These are phyloP conservation scores for Synchytrium microbalum DNA, from an alignment of 371 early-diverging fungal genomes.

Conservation along the genomic window DNA sequence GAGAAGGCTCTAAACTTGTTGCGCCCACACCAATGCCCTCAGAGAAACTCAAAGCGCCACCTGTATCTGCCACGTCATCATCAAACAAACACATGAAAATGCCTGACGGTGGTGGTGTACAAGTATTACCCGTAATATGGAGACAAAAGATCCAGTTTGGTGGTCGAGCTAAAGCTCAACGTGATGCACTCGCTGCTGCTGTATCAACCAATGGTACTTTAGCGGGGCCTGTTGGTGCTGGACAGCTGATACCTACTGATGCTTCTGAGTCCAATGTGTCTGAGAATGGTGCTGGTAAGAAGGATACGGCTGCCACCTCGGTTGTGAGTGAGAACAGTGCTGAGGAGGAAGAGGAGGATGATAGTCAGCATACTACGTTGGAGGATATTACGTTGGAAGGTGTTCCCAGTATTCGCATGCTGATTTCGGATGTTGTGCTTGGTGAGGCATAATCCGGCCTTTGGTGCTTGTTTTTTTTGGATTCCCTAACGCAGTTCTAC, in stretches of 20 bases:
- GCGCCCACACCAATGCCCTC: background rate
- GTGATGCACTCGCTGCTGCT: too few species aligned
- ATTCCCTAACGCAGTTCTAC: background rate
- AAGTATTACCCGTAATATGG: conserved; percentile 79
- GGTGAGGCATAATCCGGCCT: conserved; percentile 62
- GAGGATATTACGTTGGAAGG: conserved; percentile 72
- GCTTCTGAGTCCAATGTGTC: too few species aligned
- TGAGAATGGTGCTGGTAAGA: conserved; percentile 2
- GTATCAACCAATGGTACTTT: too few species aligned
- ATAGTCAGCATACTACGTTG: conserved; percentile 40
- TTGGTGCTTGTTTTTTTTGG: background rate
- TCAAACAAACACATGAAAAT: conserved; percentile 18
- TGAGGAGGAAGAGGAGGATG: conserved; percentile 15
- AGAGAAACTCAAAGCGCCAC: conserved; percentile 1
- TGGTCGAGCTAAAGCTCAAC: conserved; percentile 32
- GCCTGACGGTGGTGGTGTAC: conserved; percentile 51
- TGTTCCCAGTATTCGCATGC: conserved; percentile 68
- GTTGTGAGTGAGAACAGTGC: background rate
- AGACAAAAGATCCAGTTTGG: conserved; percentile 68
- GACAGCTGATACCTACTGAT: too few species aligned
- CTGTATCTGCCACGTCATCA: conserved; percentile 1
- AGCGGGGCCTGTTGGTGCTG: too few species aligned
- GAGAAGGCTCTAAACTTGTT: conserved; percentile 24
- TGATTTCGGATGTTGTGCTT: conserved; percentile 72
- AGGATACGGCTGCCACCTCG: background rate